These are phyloP conservation scores for Neurospora sp. DNA, from an alignment of 495 filamentous ascomycete genomes.

Conservation along the genomic window DNA sequence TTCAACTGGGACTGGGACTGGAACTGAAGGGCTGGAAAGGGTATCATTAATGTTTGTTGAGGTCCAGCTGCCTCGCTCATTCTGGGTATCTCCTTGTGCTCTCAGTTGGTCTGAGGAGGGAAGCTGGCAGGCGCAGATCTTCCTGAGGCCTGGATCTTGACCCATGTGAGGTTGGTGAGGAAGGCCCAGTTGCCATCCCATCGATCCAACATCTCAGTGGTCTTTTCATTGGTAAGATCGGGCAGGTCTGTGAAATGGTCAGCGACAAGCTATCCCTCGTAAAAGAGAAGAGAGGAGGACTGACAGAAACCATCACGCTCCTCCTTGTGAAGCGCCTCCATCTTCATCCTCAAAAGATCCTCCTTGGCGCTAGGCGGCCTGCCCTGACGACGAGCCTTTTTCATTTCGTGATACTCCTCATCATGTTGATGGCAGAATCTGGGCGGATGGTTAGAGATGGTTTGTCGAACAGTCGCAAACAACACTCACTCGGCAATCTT, in stretches of 20 bases:
- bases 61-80: background rate
- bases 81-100: background rate
- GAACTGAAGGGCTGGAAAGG: background rate
- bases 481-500: constrained; percentile 50
- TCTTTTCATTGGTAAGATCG: constrained; percentile 37
- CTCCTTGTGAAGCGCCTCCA: constrained; percentile 65
- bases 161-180: constrained; percentile 42
- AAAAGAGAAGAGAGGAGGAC: constrained; percentile 9
- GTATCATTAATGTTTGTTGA: constrained; percentile 5
- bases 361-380: constrained; percentile 70
- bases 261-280: background rate
- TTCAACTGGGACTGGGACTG: background rate
- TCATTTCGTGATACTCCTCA: constrained; percentile 61
- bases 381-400: constrained; percentile 68
- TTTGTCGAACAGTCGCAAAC: background rate
- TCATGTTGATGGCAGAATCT: constrained; percentile 73
- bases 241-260: constrained; percentile 35
- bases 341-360: constrained; percentile 62
- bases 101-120: constrained; percentile 42
- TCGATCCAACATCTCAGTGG: constrained; percentile 31
- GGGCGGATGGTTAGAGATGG: background rate
- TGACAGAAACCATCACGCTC: constrained; percentile 70
- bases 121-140: constrained; percentile 48
- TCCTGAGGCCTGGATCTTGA: constrained; percentile 51
- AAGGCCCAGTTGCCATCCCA: constrained; percentile 47